These are phyloP conservation scores for Hypoxylon rubiginosum DNA, from an alignment of 2,329 filamentous ascomycete species.

Conservation along the genomic window DNA sequence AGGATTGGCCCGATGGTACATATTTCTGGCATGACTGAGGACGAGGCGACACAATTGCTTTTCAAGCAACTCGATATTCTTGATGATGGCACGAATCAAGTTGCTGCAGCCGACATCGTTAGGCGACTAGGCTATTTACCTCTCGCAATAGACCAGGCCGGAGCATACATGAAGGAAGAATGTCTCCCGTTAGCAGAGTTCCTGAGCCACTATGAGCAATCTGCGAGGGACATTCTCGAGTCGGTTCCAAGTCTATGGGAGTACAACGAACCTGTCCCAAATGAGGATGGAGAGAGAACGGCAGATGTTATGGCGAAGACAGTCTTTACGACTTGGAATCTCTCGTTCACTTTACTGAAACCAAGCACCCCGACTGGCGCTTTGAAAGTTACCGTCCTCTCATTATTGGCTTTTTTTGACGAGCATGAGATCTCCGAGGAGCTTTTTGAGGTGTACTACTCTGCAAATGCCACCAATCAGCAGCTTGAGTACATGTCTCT, in stretches of 20 bases:
- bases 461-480: neutral
- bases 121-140: conserved; percentile 19
- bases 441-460: conserved; percentile 13
- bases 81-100: conserved; percentile 3
- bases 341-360: conserved; percentile 21
- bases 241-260: conserved; percentile 27
- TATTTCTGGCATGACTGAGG: conserved; percentile 20
- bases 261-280: conserved; percentile 15
- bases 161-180: conserved; percentile 25
- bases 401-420: conserved; percentile 24
- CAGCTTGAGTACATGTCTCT: conserved; percentile 21
- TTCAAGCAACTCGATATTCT: conserved; percentile 9
- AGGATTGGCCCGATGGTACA: conserved; percentile 15
- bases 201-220: conserved; percentile 18
- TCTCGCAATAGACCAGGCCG: conserved; percentile 29
- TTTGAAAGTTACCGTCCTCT: conserved; percentile 19
- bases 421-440: conserved; percentile 24
- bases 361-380: conserved; percentile 7
- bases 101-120: conserved; percentile 10
- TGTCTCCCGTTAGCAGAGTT: conserved; percentile 12
- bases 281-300: neutral
- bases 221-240: conserved; percentile 17
- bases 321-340: conserved; percentile 29
- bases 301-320: conserved; percentile 15
- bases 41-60: conserved; percentile 15